These are phyloP conservation scores for Phytophthora sojae DNA, from an alignment of 352 stramenopile genomes.

Conservation along the genomic window DNA sequence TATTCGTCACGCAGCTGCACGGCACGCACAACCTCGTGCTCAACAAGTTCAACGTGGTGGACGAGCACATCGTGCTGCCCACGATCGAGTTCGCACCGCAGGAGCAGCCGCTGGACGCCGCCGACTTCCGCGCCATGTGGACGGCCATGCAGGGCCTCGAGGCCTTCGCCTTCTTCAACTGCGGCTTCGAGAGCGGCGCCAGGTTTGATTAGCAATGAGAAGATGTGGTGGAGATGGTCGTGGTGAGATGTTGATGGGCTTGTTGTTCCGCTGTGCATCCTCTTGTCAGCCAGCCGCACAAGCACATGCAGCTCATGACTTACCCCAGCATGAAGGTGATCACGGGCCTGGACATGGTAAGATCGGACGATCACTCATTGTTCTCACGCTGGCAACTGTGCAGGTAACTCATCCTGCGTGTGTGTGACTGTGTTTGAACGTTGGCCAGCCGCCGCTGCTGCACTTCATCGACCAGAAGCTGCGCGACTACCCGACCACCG, in stretches of 20 bases:
- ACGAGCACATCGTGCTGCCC: slow-evolving; percentile 81
- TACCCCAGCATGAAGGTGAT: slow-evolving; percentile 75
- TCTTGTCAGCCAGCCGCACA: slow-evolving; percentile 73
- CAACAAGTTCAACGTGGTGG: slow-evolving; percentile 86
- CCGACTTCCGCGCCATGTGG: slow-evolving; percentile 77
- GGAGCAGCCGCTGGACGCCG: slow-evolving; percentile 53
- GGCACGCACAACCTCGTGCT: slow-evolving; percentile 83
- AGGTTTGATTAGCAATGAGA: slow-evolving; percentile 43
- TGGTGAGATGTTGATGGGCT: slow-evolving; percentile 7
- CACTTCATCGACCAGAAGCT: slow-evolving; percentile 76
- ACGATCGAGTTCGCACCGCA: slow-evolving; percentile 80
- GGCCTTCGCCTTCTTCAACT: slow-evolving; percentile 89
- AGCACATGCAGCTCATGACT: slow-evolving; percentile 90
- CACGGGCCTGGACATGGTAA: slow-evolving; percentile 67
- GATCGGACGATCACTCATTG: background rate
- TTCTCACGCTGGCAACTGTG: background rate
- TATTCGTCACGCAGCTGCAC: slow-evolving; percentile 72
- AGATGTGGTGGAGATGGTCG: background rate
- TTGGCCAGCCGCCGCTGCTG: slow-evolving; percentile 67
- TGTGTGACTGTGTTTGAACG: background rate
- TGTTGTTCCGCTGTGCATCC: slow-evolving; percentile 19
- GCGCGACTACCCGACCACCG: slow-evolving; percentile 33
- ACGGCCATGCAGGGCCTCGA: slow-evolving; percentile 75
- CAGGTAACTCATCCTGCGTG: slow-evolving; percentile 4
- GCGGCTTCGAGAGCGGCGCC: slow-evolving; percentile 80